Percentiles rank a stretch among this genome's conserved stretches.
phyloP scores from a whole-genome alignment of 768 basidiomycete species.

The Boletus sensibilis region DNA sequence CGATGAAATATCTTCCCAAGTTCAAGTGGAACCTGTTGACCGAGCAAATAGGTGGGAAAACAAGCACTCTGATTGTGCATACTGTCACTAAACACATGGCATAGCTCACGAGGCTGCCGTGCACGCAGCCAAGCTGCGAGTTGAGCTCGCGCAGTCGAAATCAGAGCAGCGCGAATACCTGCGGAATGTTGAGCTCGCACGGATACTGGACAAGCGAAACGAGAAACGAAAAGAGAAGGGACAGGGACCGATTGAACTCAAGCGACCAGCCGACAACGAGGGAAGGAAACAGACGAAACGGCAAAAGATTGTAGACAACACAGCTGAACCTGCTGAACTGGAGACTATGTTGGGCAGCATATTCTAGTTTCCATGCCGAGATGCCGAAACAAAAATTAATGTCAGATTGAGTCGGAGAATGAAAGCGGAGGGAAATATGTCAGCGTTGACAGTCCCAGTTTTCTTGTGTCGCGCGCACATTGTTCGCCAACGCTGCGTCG shows the following conservation, averaged over 20 bases:
- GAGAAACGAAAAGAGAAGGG: slow-evolving; percentile 61
- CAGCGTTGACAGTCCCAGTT: slow-evolving; percentile 6
- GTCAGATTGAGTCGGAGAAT: slow-evolving; percentile 27
- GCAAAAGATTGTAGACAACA: slow-evolving; percentile 3
- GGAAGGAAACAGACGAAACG: slow-evolving; percentile 16
- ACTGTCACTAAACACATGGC: slow-evolving; percentile 9
- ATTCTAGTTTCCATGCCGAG: slow-evolving; percentile 39
- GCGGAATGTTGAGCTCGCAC: slow-evolving; percentile 89
- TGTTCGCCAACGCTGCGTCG: slow-evolving; percentile 41
- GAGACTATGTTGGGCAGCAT: slow-evolving; percentile 49
- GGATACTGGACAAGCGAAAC: slow-evolving; percentile 78
- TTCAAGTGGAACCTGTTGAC: slow-evolving; percentile 99
- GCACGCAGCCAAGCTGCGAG: slow-evolving; percentile 84
- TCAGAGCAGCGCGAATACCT: slow-evolving; percentile 92
- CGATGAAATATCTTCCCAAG: slow-evolving; percentile 96
- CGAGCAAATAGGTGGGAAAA: slow-evolving; percentile 91
- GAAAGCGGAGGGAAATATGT: slow-evolving; percentile 19
- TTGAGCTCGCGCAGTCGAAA: slow-evolving; percentile 84
- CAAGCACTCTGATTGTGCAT: neutral
- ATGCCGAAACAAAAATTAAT: slow-evolving; percentile 11
- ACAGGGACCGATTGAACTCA: slow-evolving; percentile 41
- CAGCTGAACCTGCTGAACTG: slow-evolving; percentile 26
- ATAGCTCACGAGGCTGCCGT: slow-evolving; percentile 91
- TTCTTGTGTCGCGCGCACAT: slow-evolving; percentile 65
- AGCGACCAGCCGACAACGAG: slow-evolving; percentile 15